Percentiles rank a stretch among this genome's conserved stretches.
phyloP scores from a whole-genome alignment of 2,329 filamentous ascomycete genomes.

The Aureobasidium musti region DNA sequence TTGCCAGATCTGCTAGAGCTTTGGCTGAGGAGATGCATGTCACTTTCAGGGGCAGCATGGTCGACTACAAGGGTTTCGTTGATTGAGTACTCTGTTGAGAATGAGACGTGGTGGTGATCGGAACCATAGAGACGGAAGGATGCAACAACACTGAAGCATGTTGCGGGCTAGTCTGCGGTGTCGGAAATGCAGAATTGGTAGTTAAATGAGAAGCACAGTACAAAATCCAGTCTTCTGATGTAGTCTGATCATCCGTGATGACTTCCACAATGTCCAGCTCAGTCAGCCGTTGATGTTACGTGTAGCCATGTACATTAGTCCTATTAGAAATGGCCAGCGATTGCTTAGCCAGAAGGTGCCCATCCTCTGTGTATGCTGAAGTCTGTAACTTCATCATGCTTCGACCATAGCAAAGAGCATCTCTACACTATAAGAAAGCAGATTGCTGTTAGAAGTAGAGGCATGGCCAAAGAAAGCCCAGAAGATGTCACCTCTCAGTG shows the following conservation, averaged over 20 bases:
- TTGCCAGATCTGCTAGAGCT: not conserved
- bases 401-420: no score
- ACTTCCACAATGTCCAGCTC: no score
- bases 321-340: no score
- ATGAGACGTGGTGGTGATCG: not conserved
- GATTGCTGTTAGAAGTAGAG: no score
- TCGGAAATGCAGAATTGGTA: not conserved
- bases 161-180: not conserved
- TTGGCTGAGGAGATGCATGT: slow-evolving; percentile 3
- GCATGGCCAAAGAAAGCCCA: no score
- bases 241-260: not conserved
- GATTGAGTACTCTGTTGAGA: not conserved
- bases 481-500: no score
- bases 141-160: not conserved
- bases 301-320: no score
- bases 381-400: no score
- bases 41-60: slow-evolving; percentile 1
- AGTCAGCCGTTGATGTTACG: no score
- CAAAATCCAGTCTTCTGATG: not conserved
- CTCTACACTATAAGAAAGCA: no score
- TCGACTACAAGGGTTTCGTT: not conserved
- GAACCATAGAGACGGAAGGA: not conserved
- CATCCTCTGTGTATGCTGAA: no score
- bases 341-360: no score
- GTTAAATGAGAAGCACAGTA: not conserved